These are phyloP conservation scores for Colletotrichum sp. DNA, from an alignment of 2,329 filamentous ascomycete genomes.

Conservation along the genomic window DNA sequence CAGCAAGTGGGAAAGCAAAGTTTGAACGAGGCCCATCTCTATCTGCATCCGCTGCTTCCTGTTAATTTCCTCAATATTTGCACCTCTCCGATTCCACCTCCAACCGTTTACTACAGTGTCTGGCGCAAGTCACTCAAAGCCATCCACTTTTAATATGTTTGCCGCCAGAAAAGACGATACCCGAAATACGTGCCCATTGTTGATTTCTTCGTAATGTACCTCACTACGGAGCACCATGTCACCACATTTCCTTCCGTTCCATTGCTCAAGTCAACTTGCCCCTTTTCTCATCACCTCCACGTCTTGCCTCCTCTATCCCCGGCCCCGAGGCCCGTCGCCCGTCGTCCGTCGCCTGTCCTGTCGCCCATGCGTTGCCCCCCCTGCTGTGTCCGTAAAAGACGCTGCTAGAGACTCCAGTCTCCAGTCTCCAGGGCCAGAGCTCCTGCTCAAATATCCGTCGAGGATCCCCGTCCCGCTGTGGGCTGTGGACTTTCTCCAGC, in stretches of 20 bases:
- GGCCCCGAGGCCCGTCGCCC: neutral
- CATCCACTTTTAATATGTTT: neutral
- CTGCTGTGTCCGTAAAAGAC: neutral
- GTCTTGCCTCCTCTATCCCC: neutral
- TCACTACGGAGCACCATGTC: neutral
- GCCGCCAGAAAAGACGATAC: neutral
- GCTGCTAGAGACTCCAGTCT: neutral
- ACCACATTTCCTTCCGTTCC: neutral
- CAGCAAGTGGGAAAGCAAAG: neutral
- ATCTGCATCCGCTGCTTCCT: neutral
- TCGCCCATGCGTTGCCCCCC: neutral
- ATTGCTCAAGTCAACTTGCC: neutral
- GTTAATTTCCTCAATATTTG: neutral
- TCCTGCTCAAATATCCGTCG: constrained; percentile 10
- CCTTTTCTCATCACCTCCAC: neutral
- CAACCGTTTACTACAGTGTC: neutral
- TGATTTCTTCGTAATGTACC: neutral
- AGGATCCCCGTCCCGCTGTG: constrained; percentile 4
- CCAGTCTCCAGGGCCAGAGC: neutral
- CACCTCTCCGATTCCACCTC: neutral
- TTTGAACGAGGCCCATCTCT: neutral
- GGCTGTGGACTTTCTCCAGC: neutral
- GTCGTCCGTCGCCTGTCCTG: neutral
- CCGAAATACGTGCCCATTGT: neutral
- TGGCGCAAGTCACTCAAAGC: neutral